Conservation (phyloP, 176 grass and related monocot genomes). For the Zea mays region Zm-B73-REFERENCE-NAM-5.0 NC_050102.1:47468001-47468500, state of each 20-base stretch:
- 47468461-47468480: slow-evolving; percentile 6
- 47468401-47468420: slow-evolving; percentile 44
- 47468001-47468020: too few relatives aligned
- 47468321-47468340: slow-evolving; percentile 31
- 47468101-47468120: too few relatives aligned
- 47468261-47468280: slow-evolving; percentile 40
- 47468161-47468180: too few relatives aligned
- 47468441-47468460: slow-evolving; percentile 31
- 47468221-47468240: neutral
- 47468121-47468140: too few relatives aligned
- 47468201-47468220: neutral
- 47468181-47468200: neutral
- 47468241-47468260: slow-evolving; percentile 35
- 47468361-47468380: slow-evolving; percentile 17
- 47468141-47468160: too few relatives aligned
- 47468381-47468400: slow-evolving; percentile 26
- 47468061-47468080: too few relatives aligned
- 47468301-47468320: neutral
- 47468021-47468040: too few relatives aligned
- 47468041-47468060: too few relatives aligned
- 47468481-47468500: slow-evolving; percentile 52
- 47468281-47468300: slow-evolving; percentile 29
- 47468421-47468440: slow-evolving; percentile 38
- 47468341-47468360: neutral
- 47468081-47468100: too few relatives aligned